Base-by-base conservation (phyloP, 208 protist genomes). In the Acanthamoeba divionensis region DNA sequence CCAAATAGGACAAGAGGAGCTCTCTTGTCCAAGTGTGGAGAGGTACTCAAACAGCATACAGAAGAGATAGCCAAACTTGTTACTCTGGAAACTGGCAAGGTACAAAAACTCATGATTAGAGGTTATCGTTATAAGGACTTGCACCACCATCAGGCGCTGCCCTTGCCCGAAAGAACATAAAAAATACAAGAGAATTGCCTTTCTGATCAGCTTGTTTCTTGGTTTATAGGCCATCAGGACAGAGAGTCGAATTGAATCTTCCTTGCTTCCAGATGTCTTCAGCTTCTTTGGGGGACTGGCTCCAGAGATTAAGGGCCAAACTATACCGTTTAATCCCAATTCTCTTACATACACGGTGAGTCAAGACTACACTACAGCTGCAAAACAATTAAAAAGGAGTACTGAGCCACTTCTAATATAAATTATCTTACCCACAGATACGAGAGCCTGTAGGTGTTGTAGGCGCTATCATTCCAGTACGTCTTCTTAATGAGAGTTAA, bases 371-470 rank as follows among this genome's bases (percentile, higher is more conserved):
- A 21, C 52, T n/a, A n/a, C 21, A 60, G 52, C 52, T 60, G 21
- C 52, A n/a, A n/a, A n/a, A n/a, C n/a, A n/a, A n/a, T n/a, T n/a
- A n/a, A n/a, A n/a, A n/a, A n/a, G n/a, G n/a, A n/a, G n/a, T n/a
- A n/a, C n/a, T n/a, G n/a, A n/a, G n/a, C n/a, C n/a, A n/a, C n/a
- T n/a, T n/a, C n/a, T n/a, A n/a, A n/a, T n/a, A n/a, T n/a, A n/a
- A n/a, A n/a, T n/a, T n/a, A n/a, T n/a, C n/a, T n/a, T n/a, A n/a
- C n/a, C n/a, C 52, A 60, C 21, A 60, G 52, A 60, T 60, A 21
- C 75, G 75, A 31, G 75, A 85, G n/a, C 75, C 75, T 21, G 75
- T 65, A 29, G 75, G 75, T 73, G 75, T 85, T 15, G 75, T 85
- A 21, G 75, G 75, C 31, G 75, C 75, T 26, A 85, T 85, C n/a